These are phyloP conservation scores for Dothidotthia symphoricarpi DNA, from an alignment of 2,329 filamentous ascomycete genomes.

Conservation along the genomic window DNA sequence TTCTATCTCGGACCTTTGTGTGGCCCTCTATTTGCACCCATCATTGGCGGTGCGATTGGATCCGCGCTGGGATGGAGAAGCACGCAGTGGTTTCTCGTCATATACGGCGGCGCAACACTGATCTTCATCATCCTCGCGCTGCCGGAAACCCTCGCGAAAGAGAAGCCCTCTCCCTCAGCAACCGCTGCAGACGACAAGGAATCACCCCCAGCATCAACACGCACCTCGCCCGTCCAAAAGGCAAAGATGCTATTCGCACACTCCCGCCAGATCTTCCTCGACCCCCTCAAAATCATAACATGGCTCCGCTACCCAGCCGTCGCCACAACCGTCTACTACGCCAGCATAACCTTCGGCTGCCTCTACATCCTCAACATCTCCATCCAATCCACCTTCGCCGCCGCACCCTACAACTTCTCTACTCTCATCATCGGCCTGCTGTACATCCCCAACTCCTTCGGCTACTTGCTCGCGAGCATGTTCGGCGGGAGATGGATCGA, in stretches of 20 bases:
- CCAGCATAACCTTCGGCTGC: slow-evolving; percentile 41
- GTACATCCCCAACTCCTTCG: slow-evolving; percentile 40
- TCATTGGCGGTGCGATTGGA: slow-evolving; percentile 40
- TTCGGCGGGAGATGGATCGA: slow-evolving; percentile 45
- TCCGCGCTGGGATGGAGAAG: slow-evolving; percentile 39
- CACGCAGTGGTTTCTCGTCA: slow-evolving; percentile 43
- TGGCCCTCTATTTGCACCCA: slow-evolving; percentile 41
- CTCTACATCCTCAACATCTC: slow-evolving; percentile 44
- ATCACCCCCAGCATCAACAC: slow-evolving; percentile 5
- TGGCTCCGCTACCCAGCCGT: slow-evolving; percentile 43
- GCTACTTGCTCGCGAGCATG: slow-evolving; percentile 37
- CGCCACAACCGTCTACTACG: slow-evolving; percentile 42
- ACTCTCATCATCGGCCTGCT: slow-evolving; percentile 40
- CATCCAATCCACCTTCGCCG: slow-evolving; percentile 38
- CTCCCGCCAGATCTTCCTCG: slow-evolving; percentile 40
- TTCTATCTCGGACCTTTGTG: slow-evolving; percentile 43
- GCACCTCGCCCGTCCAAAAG: slow-evolving; percentile 32
- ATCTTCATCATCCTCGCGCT: slow-evolving; percentile 36
- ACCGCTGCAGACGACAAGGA: too few relatives aligned
- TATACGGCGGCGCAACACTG: slow-evolving; percentile 37
- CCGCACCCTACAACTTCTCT: slow-evolving; percentile 36
- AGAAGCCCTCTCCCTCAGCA: too few relatives aligned
- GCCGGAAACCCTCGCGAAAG: slow-evolving; percentile 35
- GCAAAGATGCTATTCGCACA: slow-evolving; percentile 30
- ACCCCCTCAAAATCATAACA: slow-evolving; percentile 40